Evolutionary conservation across 345 rosid genomes (phyloP).

Genomic region (Gossypium sturtianum): DNA sequence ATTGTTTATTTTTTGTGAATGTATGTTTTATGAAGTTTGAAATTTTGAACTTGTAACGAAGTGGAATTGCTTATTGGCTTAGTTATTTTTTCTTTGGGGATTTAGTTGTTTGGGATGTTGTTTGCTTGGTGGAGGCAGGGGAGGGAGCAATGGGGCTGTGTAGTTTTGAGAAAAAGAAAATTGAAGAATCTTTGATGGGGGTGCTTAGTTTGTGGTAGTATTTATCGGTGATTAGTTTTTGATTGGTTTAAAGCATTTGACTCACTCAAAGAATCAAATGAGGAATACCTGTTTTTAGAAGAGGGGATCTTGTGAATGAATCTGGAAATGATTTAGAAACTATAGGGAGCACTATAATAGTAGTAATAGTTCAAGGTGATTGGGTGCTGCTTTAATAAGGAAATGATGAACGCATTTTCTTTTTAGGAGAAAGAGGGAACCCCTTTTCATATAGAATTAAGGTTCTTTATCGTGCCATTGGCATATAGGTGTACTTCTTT

Average conservation of each 20-base stretch:
- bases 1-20: not conserved
- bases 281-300: not conserved
- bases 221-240: not conserved
- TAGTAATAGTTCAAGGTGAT: not conserved
- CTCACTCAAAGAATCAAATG: not conserved
- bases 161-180: not conserved
- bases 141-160: not conserved
- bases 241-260: slow-evolving; percentile 1
- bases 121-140: not conserved
- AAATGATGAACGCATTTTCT: not conserved
- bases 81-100: not conserved
- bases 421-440: not conserved
- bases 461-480: not conserved
- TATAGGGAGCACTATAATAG: not conserved
- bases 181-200: not conserved
- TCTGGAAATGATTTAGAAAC: not conserved
- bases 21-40: not conserved
- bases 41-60: not conserved
- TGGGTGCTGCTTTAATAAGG: not conserved
- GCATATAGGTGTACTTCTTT: not conserved
- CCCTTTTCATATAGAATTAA: not conserved
- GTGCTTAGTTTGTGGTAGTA: not conserved
- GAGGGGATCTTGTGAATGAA: not conserved
- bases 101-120: not conserved
- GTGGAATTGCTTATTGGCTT: not conserved